Conservation (phyloP, 1,284 basidiomycete species). For the Fomes fomentarius region DNA sequence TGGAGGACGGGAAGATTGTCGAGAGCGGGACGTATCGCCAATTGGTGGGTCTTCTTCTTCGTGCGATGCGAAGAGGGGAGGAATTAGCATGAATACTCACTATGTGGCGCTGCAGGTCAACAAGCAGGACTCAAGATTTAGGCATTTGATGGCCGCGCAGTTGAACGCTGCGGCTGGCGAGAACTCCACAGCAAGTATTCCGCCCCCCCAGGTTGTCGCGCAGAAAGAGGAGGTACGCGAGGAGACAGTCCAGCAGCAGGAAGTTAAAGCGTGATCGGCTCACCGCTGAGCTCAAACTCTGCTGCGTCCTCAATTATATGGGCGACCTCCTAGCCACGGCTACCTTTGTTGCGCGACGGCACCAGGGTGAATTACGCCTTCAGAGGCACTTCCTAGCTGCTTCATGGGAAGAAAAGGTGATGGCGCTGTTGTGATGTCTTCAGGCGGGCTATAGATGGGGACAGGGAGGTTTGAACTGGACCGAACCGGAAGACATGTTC, state of each 20-base stretch:
- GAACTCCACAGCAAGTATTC: not conserved
- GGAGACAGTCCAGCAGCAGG: not conserved
- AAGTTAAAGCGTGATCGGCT: not conserved
- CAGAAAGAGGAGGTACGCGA: not conserved
- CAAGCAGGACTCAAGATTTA: slow-evolving; percentile 74
- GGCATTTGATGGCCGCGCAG: slow-evolving; percentile 86
- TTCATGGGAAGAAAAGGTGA: too few species aligned
- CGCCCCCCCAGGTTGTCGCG: not conserved
- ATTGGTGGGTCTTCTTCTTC: slow-evolving; percentile 49
- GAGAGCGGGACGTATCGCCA: slow-evolving; percentile 87
- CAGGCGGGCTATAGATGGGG: too few species aligned
- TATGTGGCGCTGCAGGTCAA: slow-evolving; percentile 48
- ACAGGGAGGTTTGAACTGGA: not conserved
- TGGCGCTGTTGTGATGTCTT: too few species aligned
- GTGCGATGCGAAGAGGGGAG: not conserved
- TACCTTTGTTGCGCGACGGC: too few species aligned
- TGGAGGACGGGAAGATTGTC: slow-evolving; percentile 84
- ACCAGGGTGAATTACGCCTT: too few species aligned
- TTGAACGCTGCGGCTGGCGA: slow-evolving; percentile 55
- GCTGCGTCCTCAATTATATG: too few species aligned
- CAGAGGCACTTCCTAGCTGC: too few species aligned
- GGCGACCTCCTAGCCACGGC: too few species aligned
- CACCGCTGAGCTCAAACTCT: not conserved
- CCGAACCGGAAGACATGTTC: not conserved
- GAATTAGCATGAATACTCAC: not conserved